Evolutionary conservation across 495 filamentous ascomycete genomes (phyloP), one percentile per base, ranked within the genome.

Genomic region (Lasiosphaeriaceae sp.): DNA sequence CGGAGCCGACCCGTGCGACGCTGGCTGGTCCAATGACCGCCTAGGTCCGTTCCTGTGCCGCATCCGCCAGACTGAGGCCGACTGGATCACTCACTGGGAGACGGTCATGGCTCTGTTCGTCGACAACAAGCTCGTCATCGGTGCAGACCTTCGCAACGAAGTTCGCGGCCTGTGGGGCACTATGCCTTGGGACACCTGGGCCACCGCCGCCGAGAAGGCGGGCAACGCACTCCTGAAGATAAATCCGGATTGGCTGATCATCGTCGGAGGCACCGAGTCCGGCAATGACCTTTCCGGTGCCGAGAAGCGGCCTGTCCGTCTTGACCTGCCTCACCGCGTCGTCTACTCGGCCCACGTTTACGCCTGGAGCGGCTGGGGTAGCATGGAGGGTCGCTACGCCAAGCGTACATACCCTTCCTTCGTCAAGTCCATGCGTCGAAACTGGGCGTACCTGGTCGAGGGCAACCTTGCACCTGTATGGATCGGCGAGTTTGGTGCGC

Each of bases 341-440:
- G 81, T 86, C n/a, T 86, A 85, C 66, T 82, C 79, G 54, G 74
- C 78, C 0, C 83, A 86, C 63, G 83, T 85, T 7, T 85, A 85
- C 61, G 59, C 72, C 16, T 86, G 83, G 83, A 83, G 80, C 44
- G 83, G 83, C 43, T 85, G 83, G 83, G 81, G 82, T 7, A 79
- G 75, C 45, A 49, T 74, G 43, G 73, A 71, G 14, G 81, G 82
- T 0, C 65, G 72, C 17, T 85, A 81, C 55, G 67, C 76, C 4
- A 71, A 73, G 62, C 74, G 83, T 29, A 71, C 67, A 31, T 86
- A 85, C 58, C 65, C 72, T 9, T 79, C 77, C 49, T 85, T 86
- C 64, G 77, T 77, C 17, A 70, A 73, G 49, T 71, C 77, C 45
- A 85, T 85, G 83, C 66, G 75, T 49, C 65, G 74, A 52, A 85